A percentile compares a stretch with the other conserved stretches of the same genome.
Conservation (phyloP, 768 basidiomycete genomes). For the Serendipita sp. region DNA sequence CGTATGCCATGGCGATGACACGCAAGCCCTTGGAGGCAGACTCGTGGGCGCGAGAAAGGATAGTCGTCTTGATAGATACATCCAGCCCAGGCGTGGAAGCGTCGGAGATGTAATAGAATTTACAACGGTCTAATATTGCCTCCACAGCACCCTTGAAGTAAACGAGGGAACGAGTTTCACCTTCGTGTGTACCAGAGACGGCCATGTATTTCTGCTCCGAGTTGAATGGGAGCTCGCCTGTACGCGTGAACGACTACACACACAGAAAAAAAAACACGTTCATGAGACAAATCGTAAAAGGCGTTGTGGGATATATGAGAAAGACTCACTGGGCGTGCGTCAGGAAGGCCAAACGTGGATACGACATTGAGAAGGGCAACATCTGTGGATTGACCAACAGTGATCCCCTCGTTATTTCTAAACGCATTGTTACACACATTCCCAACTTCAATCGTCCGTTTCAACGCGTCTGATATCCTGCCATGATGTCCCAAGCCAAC, state of each 20-base stretch:
- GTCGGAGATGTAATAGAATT: slow-evolving; percentile 78
- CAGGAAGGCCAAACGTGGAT: slow-evolving; percentile 44
- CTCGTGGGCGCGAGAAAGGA: slow-evolving; percentile 52
- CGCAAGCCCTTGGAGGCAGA: slow-evolving; percentile 66
- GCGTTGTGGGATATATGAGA: not conserved
- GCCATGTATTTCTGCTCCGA: slow-evolving; percentile 93
- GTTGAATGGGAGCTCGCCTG: slow-evolving; percentile 76
- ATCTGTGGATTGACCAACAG: slow-evolving; percentile 82
- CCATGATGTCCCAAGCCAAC: slow-evolving; percentile 16
- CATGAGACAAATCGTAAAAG: not conserved
- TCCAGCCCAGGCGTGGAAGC: slow-evolving; percentile 77
- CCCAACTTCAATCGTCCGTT: slow-evolving; percentile 65
- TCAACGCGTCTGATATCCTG: slow-evolving; percentile 45
- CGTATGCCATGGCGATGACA: slow-evolving; percentile 85
- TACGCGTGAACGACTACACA: slow-evolving; percentile 45
- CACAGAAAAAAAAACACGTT: not conserved
- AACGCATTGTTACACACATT: slow-evolving; percentile 83
- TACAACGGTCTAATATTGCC: slow-evolving; percentile 68
- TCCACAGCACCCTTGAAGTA: slow-evolving; percentile 92
- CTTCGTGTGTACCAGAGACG: slow-evolving; percentile 55
- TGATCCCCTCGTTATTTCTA: slow-evolving; percentile 51
- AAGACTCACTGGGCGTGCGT: slow-evolving; percentile 49
- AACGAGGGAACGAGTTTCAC: slow-evolving; percentile 32
- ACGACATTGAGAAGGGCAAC: slow-evolving; percentile 79
- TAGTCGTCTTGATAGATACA: slow-evolving; percentile 43